Percentiles rank a stretch among this genome's conserved stretches.
Conservation (phyloP, 2,329 filamentous ascomycete genomes). For the Arthrobotrys musiformis region DNA sequence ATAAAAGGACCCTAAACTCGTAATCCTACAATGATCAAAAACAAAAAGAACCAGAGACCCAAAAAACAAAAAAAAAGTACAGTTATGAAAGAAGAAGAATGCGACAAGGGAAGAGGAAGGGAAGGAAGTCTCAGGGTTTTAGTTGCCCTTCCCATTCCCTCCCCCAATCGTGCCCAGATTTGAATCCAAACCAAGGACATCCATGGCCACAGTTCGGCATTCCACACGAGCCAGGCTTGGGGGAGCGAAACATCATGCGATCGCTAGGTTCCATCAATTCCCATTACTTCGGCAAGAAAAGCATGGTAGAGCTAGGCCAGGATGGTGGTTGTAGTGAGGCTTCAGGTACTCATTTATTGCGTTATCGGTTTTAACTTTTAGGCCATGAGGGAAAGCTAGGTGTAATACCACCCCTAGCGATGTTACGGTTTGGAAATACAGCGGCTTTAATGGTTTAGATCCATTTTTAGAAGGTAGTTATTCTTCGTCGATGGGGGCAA, state of each 20-base stretch:
- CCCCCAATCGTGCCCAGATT: not conserved
- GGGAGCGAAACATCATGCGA: constrained; percentile 48
- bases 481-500: not conserved
- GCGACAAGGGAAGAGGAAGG: not conserved
- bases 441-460: constrained; percentile 1
- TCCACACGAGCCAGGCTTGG: constrained; percentile 18
- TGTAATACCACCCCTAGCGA: not conserved
- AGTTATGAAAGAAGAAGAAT: not conserved
- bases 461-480: constrained; percentile 26
- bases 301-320: constrained; percentile 23
- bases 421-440: not conserved
- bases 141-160: too few relatives aligned
- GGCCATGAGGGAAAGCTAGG: not conserved
- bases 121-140: constrained; percentile 34
- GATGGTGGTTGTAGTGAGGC: not conserved
- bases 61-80: not conserved
- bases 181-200: constrained; percentile 16
- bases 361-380: constrained; percentile 37
- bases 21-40: too few relatives aligned
- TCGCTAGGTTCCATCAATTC: constrained; percentile 22
- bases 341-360: constrained; percentile 21
- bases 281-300: constrained; percentile 33
- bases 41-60: not conserved
- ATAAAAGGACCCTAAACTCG: constrained; percentile 41
- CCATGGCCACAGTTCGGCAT: constrained; percentile 33